Evolutionary conservation across 2,329 filamentous ascomycete genomes (phyloP), one percentile per base, ranked within the genome.

Genomic region (Colletotrichum simmondsii): DNA sequence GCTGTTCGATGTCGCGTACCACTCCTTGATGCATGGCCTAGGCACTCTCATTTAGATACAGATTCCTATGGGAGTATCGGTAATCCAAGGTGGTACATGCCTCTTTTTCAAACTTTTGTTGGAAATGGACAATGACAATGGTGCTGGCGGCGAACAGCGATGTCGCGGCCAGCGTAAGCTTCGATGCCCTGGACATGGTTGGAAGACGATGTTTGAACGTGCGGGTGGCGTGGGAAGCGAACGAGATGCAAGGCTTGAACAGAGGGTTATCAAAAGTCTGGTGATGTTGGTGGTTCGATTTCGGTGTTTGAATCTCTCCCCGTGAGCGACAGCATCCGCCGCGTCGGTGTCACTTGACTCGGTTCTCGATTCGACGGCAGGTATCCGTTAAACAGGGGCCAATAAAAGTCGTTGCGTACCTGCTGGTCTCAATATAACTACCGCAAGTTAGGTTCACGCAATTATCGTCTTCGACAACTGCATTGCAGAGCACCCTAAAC

Each of bases 21-120:
- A 99, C 97, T 57, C 97, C 97, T 76, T 93, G 91, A 80, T 99
- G 97, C 97, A 99, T 99, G 70, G 94, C 94, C 97, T 96, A 69
- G 19, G 24, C n/a, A 16, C 2, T n/a, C 10, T 54, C 14, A 11
- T 24, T 62, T 10, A 63, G 59, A 30, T 46, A n/a, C 11, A 14
- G 16, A 35, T 22, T 22, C 32, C 22, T 7, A 4, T 26, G 2
- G 6, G 5, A 30, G 54, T 6, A 3, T 10, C 30, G 37, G n/a
- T 28, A 16, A 26, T 12, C 10, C 16, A 37, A 32, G 46, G 53
- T 12, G 57, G 64, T 37, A 28, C 74, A 22, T 73, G 60, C 71
- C 58, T 52, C 65, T 76, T 70, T 72, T 81, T 99, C 97, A 42
- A 89, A 88, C 79, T 92, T 91, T 82, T 99, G 97, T 77, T 95